Evolutionary conservation across 768 basidiomycete species (phyloP).

Genomic region (Thelephora ganbajun): DNA sequence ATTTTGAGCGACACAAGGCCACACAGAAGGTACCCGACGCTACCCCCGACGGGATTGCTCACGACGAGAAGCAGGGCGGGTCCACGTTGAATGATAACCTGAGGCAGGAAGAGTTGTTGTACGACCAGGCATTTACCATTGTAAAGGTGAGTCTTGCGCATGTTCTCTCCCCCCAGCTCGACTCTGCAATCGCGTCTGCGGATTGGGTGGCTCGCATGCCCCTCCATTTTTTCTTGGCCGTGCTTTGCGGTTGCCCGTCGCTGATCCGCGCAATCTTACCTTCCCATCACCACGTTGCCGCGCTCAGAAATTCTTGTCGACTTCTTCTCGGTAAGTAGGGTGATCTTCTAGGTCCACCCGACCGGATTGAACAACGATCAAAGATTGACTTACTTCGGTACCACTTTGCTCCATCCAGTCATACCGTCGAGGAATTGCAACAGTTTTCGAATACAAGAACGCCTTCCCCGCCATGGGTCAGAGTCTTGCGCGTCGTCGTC

Average conservation of each 20-base stretch:
- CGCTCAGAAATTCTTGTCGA: constrained; percentile 57
- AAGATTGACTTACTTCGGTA: not conserved
- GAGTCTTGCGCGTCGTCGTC: constrained; percentile 53
- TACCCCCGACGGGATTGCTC: constrained; percentile 2
- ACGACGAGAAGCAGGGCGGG: constrained; percentile 21
- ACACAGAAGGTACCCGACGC: constrained; percentile 6
- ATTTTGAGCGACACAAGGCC: constrained; percentile 44
- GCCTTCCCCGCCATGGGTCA: constrained; percentile 76
- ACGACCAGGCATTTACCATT: constrained; percentile 67
- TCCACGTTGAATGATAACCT: constrained; percentile 18
- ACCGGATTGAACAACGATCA: not conserved
- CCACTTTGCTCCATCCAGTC: constrained; percentile 25
- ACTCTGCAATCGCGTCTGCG: too few relatives aligned
- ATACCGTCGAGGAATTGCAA: constrained; percentile 78
- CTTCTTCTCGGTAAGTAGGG: constrained; percentile 45
- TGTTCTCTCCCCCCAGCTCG: too few relatives aligned
- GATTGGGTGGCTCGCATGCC: not conserved
- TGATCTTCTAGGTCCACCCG: not conserved
- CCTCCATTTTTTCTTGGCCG: not conserved
- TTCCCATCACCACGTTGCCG: not conserved
- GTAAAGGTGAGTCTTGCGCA: constrained; percentile 39
- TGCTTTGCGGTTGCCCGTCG: too few relatives aligned
- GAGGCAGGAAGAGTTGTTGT: constrained; percentile 63
- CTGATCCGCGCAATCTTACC: not conserved
- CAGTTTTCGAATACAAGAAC: constrained; percentile 70